Base-by-base conservation (phyloP, 1,284 basidiomycete genomes). In the Cutaneotrichosporon sp. region DNA sequence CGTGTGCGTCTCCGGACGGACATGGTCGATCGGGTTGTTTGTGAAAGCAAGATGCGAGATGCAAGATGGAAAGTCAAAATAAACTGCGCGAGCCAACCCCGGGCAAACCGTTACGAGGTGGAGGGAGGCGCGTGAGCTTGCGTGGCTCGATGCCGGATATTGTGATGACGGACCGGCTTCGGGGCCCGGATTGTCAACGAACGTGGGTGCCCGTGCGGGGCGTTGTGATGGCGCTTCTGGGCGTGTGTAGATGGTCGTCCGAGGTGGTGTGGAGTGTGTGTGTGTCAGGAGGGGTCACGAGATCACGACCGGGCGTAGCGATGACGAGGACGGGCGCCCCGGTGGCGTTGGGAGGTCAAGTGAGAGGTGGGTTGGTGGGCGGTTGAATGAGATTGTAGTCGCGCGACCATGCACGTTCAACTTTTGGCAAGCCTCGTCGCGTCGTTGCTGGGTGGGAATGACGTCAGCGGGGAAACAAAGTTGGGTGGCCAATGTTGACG, bases 331-430 rank as follows among this genome's bases (percentile, higher is more conserved):
- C 10, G 20, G 20, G 20, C 20, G 20, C n/a, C 43, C 18, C 18
- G 9, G 45, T 46, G 45, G 20, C 45, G 22, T 46, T 13, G 11
- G 22, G 24, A 46, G 45, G 45, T 24, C 11, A 46, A 10, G 25
- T 13, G 11, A 22, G 24, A 46, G 45, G 45, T 24, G 6, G 25
- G 45, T 46, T 25, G 45, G 22, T 22, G 16, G 45, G n/a, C n/a
- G n/a, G n/a, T n/a, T n/a, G 43, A 22, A n/a, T 11, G 29, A 50
- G 27, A 11, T 24, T 7, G 47, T 16, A 24, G 49, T 50, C 49
- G 49, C 18, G 49, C 49, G 27, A 50, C 49, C 49, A 50, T 50
- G 27, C 49, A 50, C 29, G 49, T 46, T 46, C 22, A 16, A 50
- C 27, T 50, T 50, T 31, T 50, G 49, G 3, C 27, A 4, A 18